phyloP scores from a whole-genome alignment of 768 basidiomycete species.

The Hemileccinum impolitum region DNA sequence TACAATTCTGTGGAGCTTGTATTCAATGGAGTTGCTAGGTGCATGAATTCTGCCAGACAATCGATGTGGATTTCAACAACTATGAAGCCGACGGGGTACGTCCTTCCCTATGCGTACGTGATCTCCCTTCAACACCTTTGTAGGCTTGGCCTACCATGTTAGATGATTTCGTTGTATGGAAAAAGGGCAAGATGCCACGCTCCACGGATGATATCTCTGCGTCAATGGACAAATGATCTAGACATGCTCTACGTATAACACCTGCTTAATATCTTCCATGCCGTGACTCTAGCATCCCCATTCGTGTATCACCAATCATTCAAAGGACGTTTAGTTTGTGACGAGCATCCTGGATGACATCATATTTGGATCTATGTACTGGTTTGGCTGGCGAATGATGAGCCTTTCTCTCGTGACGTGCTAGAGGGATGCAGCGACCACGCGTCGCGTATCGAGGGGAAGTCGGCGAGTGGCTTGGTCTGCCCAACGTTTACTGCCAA shows the following conservation, averaged over 20 bases:
- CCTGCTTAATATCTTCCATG: slow-evolving; percentile 16
- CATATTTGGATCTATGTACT: not conserved
- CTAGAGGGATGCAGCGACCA: not conserved
- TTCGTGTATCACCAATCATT: not conserved
- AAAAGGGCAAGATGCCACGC: slow-evolving; percentile 30
- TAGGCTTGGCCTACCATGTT: slow-evolving; percentile 83
- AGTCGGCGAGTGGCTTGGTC: slow-evolving; percentile 10
- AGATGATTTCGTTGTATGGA: slow-evolving; percentile 77
- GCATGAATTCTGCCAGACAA: slow-evolving; percentile 69
- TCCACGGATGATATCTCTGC: slow-evolving; percentile 2
- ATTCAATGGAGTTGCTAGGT: slow-evolving; percentile 42
- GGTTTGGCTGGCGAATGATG: not conserved
- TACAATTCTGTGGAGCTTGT: not conserved
- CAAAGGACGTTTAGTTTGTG: not conserved
- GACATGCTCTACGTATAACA: slow-evolving; percentile 9
- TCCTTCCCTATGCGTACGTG: slow-evolving; percentile 11
- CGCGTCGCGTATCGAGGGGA: slow-evolving; percentile 13
- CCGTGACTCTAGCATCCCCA: slow-evolving; percentile 10
- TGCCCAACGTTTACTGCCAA: slow-evolving; percentile 13
- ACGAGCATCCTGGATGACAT: not conserved
- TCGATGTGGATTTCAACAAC: slow-evolving; percentile 55
- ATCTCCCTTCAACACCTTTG: not conserved
- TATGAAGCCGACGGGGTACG: slow-evolving; percentile 77
- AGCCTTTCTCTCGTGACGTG: not conserved
- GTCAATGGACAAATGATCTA: slow-evolving; percentile 5